These are phyloP conservation scores for Chaetomiaceae sp. DNA, from an alignment of 2,329 filamentous ascomycete species.

Conservation along the genomic window DNA sequence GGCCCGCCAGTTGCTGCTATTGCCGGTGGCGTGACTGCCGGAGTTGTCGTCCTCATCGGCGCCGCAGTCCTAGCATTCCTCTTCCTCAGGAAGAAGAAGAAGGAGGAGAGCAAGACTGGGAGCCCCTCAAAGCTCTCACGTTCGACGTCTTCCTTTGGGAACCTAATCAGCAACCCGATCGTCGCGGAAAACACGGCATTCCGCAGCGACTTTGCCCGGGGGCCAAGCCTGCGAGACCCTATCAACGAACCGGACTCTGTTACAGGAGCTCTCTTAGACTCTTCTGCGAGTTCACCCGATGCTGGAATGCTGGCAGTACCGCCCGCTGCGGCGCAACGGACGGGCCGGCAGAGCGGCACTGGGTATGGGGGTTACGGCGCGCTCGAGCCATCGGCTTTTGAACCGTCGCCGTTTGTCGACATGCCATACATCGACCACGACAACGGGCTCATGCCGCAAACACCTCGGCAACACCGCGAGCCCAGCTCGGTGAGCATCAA, in stretches of 20 bases:
- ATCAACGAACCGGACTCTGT: conserved; percentile 10
- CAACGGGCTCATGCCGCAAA: conserved; percentile 19
- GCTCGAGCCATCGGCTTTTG: conserved; percentile 20
- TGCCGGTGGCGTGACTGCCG: conserved; percentile 46
- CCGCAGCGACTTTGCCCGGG: conserved; percentile 46
- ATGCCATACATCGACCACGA: conserved; percentile 15
- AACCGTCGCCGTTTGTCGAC: conserved; percentile 3
- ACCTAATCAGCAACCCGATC: conserved; percentile 56
- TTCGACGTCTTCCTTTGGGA: conserved; percentile 41
- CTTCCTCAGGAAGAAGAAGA: conserved; percentile 33
- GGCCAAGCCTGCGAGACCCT: conserved; percentile 15
- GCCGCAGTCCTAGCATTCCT: conserved; percentile 38
- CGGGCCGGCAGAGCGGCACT: conserved; percentile 17
- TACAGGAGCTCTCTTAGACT: conserved; percentile 14
- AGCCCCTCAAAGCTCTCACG: conserved; percentile 29
- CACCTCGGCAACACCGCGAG: conserved; percentile 38
- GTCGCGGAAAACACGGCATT: conserved; percentile 38
- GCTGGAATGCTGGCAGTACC: conserved; percentile 8
- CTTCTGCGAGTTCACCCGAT: conserved; percentile 10
- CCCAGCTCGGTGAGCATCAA: conserved; percentile 49
- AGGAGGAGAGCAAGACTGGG: conserved; percentile 18
- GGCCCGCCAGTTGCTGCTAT: conserved; percentile 40
- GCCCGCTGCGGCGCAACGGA: neutral
- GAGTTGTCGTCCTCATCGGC: conserved; percentile 40
- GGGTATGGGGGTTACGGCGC: conserved; percentile 24